Percentiles rank a stretch among this genome's conserved stretches.
phyloP scores from a whole-genome alignment of 352 stramenopile species.

The Pilasporangium apinafurcum region DNA sequence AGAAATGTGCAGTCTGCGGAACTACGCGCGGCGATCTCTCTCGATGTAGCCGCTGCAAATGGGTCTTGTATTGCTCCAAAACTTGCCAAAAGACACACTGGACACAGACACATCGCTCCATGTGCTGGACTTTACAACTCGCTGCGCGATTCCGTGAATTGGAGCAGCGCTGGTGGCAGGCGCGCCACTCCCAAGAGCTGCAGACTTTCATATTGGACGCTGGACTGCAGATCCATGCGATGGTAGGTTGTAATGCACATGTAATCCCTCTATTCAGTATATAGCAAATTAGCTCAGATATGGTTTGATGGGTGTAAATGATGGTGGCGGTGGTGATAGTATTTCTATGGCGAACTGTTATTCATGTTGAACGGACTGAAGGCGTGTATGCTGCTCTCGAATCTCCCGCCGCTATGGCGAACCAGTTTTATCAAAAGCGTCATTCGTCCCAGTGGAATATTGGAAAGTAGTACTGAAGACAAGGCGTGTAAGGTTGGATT shows the following conservation, averaged over 20 bases:
- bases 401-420: conserved; percentile 41
- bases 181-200: conserved; percentile 15
- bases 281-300: too few relatives aligned
- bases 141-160: conserved; percentile 17
- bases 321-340: conserved; percentile 7
- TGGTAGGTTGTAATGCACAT: conserved; percentile 29
- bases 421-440: conserved; percentile 33
- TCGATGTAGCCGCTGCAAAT: conserved; percentile 50
- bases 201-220: conserved; percentile 10
- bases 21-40: conserved; percentile 6
- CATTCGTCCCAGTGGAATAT: conserved; percentile 24
- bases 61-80: conserved; percentile 55
- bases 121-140: conserved; percentile 20
- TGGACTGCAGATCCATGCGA: conserved; percentile 35
- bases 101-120: conserved; percentile 22
- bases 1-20: conserved; percentile 13
- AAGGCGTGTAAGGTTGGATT: conserved; percentile 4
- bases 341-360: conserved; percentile 70
- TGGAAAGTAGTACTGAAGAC: conserved; percentile 2
- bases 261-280: too few relatives aligned
- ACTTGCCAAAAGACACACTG: conserved; percentile 47
- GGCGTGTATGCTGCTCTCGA: conserved; percentile 57
- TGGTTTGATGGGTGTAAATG: neutral
- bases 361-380: conserved; percentile 62
- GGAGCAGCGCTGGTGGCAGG: conserved; percentile 25